Evolutionary conservation across 257 asterid species (phyloP), one percentile per base, ranked within the genome.

Genomic region (Ehretia macrophylla): DNA sequence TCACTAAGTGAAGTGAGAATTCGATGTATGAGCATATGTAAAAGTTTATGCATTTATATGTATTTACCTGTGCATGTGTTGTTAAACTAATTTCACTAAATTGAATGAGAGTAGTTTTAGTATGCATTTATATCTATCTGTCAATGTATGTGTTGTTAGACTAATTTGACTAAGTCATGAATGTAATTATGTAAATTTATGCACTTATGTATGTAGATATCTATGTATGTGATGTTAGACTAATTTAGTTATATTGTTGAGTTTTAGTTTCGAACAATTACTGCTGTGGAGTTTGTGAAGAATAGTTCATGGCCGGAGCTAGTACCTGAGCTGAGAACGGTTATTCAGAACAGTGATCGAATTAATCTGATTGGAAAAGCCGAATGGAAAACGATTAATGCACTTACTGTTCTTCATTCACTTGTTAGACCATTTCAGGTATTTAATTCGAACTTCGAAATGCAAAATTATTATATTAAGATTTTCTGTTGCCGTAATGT

Each of bases 381-480:
- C 19, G 55, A 58, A 65, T 77, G 79, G 82, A 77, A 77, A 55
- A 77, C 79, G 9, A 52, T 72, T 27, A 72, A 72, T 60, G 75
- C 79, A 19, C 69, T 77, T 44, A 65, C 65, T 12, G 66, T 58
- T 59, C 73, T 77, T 21, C 79, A 72, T 37, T 77, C 82, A n/a
- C 65, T 77, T 49, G 54, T 77, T 54, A 72, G 82, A 69, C 82
- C 79, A 8, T 77, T 77, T 62, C 79, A 72, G 82, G 82, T 76
- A 60, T 37, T 42, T 37, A 5, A 39, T 35, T 47, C 16, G 13
- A 10, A 45, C 17, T 16, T 59, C 17, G 22, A 16, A 27, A 20
- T 32, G 60, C 10, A 40, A 60, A 59, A 37, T 17, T 40, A 40
- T 21, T 50, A 8, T 23, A 8, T 40, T 27, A 5, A 32, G n/a